Conservation (phyloP, 2,329 filamentous ascomycete genomes). For the Sporothrix pallida region DNA sequence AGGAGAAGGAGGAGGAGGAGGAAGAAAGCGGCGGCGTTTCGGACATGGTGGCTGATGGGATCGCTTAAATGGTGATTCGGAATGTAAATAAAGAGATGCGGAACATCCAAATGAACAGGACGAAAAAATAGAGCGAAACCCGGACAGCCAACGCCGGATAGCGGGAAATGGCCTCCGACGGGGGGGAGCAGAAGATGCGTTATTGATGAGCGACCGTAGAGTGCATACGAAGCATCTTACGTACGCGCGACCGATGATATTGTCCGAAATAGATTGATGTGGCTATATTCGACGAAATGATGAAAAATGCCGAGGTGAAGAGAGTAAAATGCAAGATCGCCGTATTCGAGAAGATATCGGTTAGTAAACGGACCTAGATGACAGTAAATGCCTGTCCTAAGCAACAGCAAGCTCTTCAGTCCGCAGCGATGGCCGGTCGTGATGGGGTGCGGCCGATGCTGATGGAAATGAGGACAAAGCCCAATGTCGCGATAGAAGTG, state of each 20-base stretch:
- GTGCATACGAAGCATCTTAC: slow-evolving; percentile 26
- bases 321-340: not conserved
- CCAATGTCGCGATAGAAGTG: slow-evolving; percentile 16
- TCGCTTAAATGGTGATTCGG: not conserved
- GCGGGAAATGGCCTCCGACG: not conserved
- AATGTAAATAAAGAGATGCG: not conserved
- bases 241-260: slow-evolving; percentile 8
- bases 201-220: not conserved
- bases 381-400: no score
- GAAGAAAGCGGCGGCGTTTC: slow-evolving; percentile 29
- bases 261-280: slow-evolving; percentile 17
- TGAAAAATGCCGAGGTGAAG: not conserved
- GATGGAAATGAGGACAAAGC: not conserved
- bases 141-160: slow-evolving; percentile 2
- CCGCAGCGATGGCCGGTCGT: not conserved
- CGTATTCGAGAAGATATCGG: not conserved
- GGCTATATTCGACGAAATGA: not conserved
- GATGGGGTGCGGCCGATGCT: not conserved
- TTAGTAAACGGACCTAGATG: not conserved
- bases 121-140: not conserved
- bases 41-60: slow-evolving; percentile 23
- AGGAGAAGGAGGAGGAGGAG: slow-evolving; percentile 32
- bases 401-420: no score
- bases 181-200: not conserved
- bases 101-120: not conserved